Evolutionary conservation across 352 stramenopile genomes (phyloP), one percentile per base, ranked within the genome.

Genomic region (Phytophthora brassicae): DNA sequence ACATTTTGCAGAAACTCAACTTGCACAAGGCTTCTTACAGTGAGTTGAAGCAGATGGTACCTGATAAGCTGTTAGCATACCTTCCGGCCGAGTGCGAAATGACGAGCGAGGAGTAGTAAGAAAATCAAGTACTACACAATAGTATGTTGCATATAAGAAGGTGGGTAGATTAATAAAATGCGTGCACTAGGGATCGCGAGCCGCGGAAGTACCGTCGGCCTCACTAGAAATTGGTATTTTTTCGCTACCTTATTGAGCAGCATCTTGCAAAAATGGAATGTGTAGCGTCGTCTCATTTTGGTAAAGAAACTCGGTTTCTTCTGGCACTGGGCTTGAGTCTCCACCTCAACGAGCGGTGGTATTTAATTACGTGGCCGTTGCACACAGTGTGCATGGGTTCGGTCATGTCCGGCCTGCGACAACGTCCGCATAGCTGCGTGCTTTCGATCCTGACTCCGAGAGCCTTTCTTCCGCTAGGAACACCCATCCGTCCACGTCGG

Each of bases 1-100:
- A 98, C 39, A 97, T 99, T 55, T 74, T 99, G 61, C 97, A 97
- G 66, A 86, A 89, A 57, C 78, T 99, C 38, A 87, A 90, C 43
- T 76, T 98, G 72, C 89, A 97, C 75, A 88, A 92, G 58, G 77
- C 77, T 41, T 46, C 73, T 33, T 84, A 74, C 31, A 50, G 70
- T n/a, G 80, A 94, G 43, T 62, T 92, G 14, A 87, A 88, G 68
- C 64, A 80, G 39, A 79, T 92, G 57, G 77, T 95, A 5, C 77
- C 85, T 1, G 79, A 90, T 29, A 89, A 89, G 42, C 70, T 95
- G 20, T 64, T 95, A 28, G 77, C 78, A 13, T 86, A 89, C 49
- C 66, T 94, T 46, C 86, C 86, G 11, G 75, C 80, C n/a, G 86
- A 92, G 43, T 92, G 84, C 64, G 83, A 90, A 51, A 72, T 76